Evolutionary conservation across 1,139 yeast genomes (phyloP).

Genomic region (Eremothecium coryli): DNA sequence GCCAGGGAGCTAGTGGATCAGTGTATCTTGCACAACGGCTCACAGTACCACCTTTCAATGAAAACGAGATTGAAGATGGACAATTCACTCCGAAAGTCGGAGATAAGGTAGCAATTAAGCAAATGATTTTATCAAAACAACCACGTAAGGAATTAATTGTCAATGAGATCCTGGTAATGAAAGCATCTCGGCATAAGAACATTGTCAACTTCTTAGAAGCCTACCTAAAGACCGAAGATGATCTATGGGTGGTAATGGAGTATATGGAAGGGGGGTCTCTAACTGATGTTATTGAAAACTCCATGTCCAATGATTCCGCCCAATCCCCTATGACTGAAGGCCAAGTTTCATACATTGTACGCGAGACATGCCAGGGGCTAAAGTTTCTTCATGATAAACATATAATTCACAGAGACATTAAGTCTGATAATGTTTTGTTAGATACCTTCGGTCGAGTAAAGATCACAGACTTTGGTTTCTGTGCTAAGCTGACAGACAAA

Average conservation of each 20-base stretch:
- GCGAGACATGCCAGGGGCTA: slow-evolving; percentile 84
- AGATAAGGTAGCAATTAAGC: slow-evolving; percentile 75
- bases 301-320: slow-evolving; percentile 36
- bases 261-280: slow-evolving; percentile 86
- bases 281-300: slow-evolving; percentile 80
- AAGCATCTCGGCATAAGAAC: slow-evolving; percentile 82
- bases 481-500: slow-evolving; percentile 91
- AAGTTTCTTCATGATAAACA: slow-evolving; percentile 85
- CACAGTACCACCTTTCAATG: slow-evolving; percentile 28
- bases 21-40: slow-evolving; percentile 81
- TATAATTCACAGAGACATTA: slow-evolving; percentile 92
- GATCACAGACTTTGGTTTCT: slow-evolving; percentile 95
- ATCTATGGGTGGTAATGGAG: slow-evolving; percentile 89
- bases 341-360: slow-evolving; percentile 86
- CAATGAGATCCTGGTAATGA: slow-evolving; percentile 92
- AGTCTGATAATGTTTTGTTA: slow-evolving; percentile 84
- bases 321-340: slow-evolving; percentile 44
- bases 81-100: slow-evolving; percentile 33
- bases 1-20: slow-evolving; percentile 98
- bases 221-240: slow-evolving; percentile 55
- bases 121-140: slow-evolving; percentile 88
- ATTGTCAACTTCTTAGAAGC: slow-evolving; percentile 92
- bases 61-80: slow-evolving; percentile 16
- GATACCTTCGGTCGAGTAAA: slow-evolving; percentile 85
- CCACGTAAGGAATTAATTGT: slow-evolving; percentile 91